Conservation (phyloP, 1,284 basidiomycete genomes). For the Marasmius oreades region DNA sequence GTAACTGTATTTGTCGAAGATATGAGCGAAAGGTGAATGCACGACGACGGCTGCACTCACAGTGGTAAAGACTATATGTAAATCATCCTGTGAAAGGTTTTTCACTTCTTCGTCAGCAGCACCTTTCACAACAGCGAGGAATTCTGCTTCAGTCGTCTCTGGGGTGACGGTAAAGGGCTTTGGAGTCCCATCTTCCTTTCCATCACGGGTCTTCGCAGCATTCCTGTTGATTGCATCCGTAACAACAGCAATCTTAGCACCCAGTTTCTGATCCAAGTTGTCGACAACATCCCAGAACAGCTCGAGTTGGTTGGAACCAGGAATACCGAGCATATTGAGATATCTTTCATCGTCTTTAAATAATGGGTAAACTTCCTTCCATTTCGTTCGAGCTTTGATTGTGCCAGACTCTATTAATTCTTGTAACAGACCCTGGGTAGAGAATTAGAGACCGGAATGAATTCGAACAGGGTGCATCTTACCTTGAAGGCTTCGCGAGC, state of each 20-base stretch:
- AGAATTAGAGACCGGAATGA: not conserved
- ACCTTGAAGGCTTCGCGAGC: slow-evolving; percentile 87
- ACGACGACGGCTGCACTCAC: slow-evolving; percentile 41
- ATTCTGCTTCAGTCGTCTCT: slow-evolving; percentile 60
- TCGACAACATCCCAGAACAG: slow-evolving; percentile 96
- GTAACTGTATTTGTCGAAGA: slow-evolving; percentile 47
- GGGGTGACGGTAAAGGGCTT: slow-evolving; percentile 48
- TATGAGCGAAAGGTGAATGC: not conserved
- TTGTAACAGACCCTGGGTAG: slow-evolving; percentile 59
- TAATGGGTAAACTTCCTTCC: slow-evolving; percentile 83
- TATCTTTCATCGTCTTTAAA: slow-evolving; percentile 84
- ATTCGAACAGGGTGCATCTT: slow-evolving; percentile 17
- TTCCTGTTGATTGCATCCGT: slow-evolving; percentile 56
- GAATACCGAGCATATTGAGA: slow-evolving; percentile 80
- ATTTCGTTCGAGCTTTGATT: slow-evolving; percentile 82
- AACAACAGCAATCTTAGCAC: slow-evolving; percentile 65
- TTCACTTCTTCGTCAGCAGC: slow-evolving; percentile 46
- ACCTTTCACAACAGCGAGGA: slow-evolving; percentile 54
- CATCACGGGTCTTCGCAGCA: slow-evolving; percentile 27
- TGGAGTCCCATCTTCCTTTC: slow-evolving; percentile 29
- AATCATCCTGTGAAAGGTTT: slow-evolving; percentile 48
- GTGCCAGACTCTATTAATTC: slow-evolving; percentile 65
- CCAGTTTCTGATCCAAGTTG: slow-evolving; percentile 80
- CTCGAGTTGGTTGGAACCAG: slow-evolving; percentile 92
- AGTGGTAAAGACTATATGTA: slow-evolving; percentile 60